These are phyloP conservation scores for Hortiboletus campestris DNA, from an alignment of 768 basidiomycete species.

Conservation along the genomic window DNA sequence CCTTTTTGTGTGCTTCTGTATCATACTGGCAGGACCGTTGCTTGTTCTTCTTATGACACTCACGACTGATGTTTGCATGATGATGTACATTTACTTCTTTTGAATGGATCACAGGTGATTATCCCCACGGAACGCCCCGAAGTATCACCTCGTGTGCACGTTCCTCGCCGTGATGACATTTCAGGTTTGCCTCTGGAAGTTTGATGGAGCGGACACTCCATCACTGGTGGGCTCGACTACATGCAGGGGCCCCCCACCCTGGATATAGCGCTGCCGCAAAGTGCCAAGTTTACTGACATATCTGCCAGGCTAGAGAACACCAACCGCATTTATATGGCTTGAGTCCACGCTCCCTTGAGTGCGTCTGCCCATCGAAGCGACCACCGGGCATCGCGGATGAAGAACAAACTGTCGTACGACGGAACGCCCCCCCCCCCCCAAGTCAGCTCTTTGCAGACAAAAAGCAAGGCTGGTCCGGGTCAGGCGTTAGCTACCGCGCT, in stretches of 20 bases:
- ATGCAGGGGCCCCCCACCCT: background rate
- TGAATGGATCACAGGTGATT: constrained; percentile 3
- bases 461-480: constrained; percentile 17
- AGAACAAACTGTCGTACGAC: background rate
- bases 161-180: background rate
- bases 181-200: background rate
- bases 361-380: background rate
- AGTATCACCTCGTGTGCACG: background rate
- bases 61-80: background rate
- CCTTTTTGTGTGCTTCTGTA: background rate
- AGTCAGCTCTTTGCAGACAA: constrained; percentile 13
- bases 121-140: background rate
- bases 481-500: background rate
- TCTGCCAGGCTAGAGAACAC: background rate
- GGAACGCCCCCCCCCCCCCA: background rate
- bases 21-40: background rate
- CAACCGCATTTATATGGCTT: background rate
- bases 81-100: constrained; percentile 4
- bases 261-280: background rate
- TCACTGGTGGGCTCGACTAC: background rate
- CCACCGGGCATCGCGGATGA: background rate
- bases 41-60: background rate
- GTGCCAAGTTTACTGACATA: background rate
- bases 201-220: background rate
- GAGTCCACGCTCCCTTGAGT: too few relatives aligned